Conservation (phyloP, 106 monocot genomes). For the Dendrobium huoshanense region DNA sequence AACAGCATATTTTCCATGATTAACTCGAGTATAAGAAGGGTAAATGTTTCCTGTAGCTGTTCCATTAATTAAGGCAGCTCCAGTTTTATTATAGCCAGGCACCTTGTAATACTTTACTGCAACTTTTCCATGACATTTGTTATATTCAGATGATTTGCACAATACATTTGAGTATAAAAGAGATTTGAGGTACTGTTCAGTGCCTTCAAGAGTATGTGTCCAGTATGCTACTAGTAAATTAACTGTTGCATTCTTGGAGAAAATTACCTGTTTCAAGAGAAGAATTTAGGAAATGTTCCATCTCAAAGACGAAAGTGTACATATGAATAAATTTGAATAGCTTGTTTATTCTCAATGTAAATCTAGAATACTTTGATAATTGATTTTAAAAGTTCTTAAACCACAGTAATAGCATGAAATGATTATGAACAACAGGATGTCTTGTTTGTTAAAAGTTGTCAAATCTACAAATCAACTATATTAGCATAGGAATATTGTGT, state of each 20-base stretch:
- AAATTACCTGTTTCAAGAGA: conserved; percentile 45
- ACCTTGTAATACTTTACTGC: conserved; percentile 72
- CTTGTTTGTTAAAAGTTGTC: too few relatives aligned
- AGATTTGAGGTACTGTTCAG: conserved; percentile 74
- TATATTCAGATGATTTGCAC: conserved; percentile 61
- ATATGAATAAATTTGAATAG: background rate
- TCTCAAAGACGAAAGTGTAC: background rate
- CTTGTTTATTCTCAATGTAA: background rate
- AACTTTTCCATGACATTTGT: conserved; percentile 63
- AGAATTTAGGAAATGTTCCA: too few relatives aligned
- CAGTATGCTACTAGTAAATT: conserved; percentile 73
- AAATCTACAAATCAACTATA: too few relatives aligned
- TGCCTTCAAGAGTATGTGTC: conserved; percentile 56
- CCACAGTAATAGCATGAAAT: too few relatives aligned
- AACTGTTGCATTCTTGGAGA: conserved; percentile 76
- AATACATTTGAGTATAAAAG: conserved; percentile 78
- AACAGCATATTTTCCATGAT: conserved; percentile 93
- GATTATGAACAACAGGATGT: too few relatives aligned
- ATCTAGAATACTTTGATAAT: background rate
- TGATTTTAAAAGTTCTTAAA: background rate
- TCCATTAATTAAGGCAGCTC: conserved; percentile 44
- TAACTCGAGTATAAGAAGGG: conserved; percentile 76
- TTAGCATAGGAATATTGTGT: too few relatives aligned
- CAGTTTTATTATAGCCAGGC: conserved; percentile 65
- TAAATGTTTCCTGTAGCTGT: conserved; percentile 51